These are phyloP conservation scores for Populus deltoides DNA, from an alignment of 345 rosid species.

Conservation along the genomic window DNA sequence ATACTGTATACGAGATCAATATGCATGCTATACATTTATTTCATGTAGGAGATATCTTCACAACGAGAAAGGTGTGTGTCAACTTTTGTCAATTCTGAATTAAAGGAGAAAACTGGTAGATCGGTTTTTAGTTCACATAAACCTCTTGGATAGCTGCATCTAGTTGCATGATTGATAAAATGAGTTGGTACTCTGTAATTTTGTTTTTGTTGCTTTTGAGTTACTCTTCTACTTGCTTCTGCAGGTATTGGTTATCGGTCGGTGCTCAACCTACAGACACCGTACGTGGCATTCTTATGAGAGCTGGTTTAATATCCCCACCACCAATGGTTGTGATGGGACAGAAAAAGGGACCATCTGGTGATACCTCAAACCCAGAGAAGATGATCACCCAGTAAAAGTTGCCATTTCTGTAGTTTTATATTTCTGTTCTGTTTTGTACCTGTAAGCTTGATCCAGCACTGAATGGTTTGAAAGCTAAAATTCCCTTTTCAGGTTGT, in stretches of 20 bases:
- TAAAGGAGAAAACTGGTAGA: not conserved
- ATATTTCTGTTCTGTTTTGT: not conserved
- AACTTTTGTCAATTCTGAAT: not conserved
- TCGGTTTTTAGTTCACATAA: not conserved
- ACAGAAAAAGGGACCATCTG: conserved; percentile 5
- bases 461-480: not conserved
- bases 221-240: not conserved
- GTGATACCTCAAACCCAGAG: not conserved
- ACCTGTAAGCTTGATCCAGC: not conserved
- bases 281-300: conserved; percentile 10
- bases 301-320: conserved; percentile 11
- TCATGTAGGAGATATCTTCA: not conserved
- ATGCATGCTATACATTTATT: not conserved
- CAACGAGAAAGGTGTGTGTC: not conserved
- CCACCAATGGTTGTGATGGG: conserved; percentile 11
- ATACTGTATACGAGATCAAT: too few relatives aligned
- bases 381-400: not conserved
- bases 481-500: not conserved
- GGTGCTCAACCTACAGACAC: conserved; percentile 22
- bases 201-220: not conserved
- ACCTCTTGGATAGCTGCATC: not conserved
- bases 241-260: conserved; percentile 18
- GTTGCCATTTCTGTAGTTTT: not conserved
- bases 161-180: not conserved
- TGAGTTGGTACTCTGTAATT: not conserved